A percentile compares a stretch with the other conserved stretches of the same genome.
Conservation (phyloP, 176 grass and related monocot species). For the Zea mays region Zm-B73-REFERENCE-NAM-5.0 NC_050099.1:241756501-241757000, state of each 20-base stretch:
- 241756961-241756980: conserved; percentile 17
- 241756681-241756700: background rate
- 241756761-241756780: background rate
- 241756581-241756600: background rate
- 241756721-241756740: background rate
- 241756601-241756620: background rate
- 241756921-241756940: conserved; percentile 46
- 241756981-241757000: conserved; percentile 48
- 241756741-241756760: conserved; percentile 15
- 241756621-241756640: background rate
- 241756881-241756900: conserved; percentile 92
- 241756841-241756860: conserved; percentile 92
- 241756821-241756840: conserved; percentile 88
- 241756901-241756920: conserved; percentile 91
- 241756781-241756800: conserved; percentile 36
- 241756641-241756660: background rate
- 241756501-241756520: background rate
- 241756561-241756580: background rate
- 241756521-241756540: background rate
- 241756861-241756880: conserved; percentile 78
- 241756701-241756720: conserved; percentile 13
- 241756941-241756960: conserved; percentile 32
- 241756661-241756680: background rate
- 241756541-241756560: background rate
- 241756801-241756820: conserved; percentile 34